Evolutionary conservation across 441 rosid genomes (phyloP).

Genomic region (Jatropha podagrica): DNA sequence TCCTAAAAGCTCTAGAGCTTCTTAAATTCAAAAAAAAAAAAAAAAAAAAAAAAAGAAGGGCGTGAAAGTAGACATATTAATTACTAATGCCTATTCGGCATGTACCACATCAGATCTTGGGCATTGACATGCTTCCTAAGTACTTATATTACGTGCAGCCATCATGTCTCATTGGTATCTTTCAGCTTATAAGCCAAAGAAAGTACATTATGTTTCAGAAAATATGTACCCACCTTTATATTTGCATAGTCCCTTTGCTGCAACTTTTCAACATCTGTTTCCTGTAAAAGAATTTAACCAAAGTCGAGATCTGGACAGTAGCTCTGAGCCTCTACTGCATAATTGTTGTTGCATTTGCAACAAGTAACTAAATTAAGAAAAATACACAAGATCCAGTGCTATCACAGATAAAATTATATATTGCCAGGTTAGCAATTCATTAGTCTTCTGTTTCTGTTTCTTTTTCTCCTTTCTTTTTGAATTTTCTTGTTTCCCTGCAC

Average conservation of each 20-base stretch:
- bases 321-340: background rate
- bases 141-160: background rate
- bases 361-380: background rate
- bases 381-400: background rate
- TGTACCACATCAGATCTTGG: background rate
- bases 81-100: background rate
- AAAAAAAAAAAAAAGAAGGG: background rate
- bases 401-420: background rate
- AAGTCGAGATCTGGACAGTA: constrained; percentile 13
- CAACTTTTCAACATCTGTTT: constrained; percentile 88
- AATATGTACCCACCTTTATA: constrained; percentile 53
- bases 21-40: background rate
- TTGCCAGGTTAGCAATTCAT: background rate
- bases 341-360: background rate
- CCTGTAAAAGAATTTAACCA: constrained; percentile 44
- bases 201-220: background rate
- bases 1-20: background rate
- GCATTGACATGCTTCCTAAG: background rate
- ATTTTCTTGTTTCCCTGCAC: background rate
- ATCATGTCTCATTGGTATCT: background rate
- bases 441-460: background rate
- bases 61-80: background rate
- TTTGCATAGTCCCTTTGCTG: constrained; percentile 84
- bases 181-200: background rate
- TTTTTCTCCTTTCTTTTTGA: background rate